Evolutionary conservation across 2,329 filamentous ascomycete genomes (phyloP).

Genomic region (Pseudogymnoascus sp.): DNA sequence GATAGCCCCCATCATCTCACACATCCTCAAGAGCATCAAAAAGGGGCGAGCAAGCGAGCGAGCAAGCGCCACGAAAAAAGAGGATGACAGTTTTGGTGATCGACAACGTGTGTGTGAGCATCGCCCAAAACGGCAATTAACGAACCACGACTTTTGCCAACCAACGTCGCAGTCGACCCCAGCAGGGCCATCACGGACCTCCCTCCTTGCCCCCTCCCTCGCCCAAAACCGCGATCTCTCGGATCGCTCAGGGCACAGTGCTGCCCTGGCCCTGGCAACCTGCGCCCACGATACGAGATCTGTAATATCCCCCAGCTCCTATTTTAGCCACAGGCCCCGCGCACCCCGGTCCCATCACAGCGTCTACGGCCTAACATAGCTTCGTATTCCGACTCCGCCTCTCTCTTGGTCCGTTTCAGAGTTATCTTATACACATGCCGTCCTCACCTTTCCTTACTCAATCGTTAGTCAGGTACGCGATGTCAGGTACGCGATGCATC

Average conservation of each 20-base stretch:
- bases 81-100: not conserved
- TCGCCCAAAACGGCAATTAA: not conserved
- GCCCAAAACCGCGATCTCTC: not conserved
- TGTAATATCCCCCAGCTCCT: not conserved
- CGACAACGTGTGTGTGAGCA: not conserved
- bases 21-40: not conserved
- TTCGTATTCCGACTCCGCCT: constrained; percentile 6
- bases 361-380: not conserved
- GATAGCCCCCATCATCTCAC: not conserved
- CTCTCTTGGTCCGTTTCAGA: not conserved
- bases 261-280: not conserved
- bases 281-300: constrained; percentile 3
- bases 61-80: not conserved
- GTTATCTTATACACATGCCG: not conserved
- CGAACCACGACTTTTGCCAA: not conserved
- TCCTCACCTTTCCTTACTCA: not conserved
- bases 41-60: not conserved
- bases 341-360: not conserved
- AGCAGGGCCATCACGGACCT: not conserved
- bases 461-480: not conserved
- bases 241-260: not conserved
- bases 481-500: not conserved
- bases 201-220: not conserved
- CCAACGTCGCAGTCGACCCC: not conserved
- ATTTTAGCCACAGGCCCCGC: not conserved